Evolutionary conservation across 148 eudicot species (phyloP), one percentile per base, ranked within the genome.

Genomic region (Hydrangea macrophylla): DNA sequence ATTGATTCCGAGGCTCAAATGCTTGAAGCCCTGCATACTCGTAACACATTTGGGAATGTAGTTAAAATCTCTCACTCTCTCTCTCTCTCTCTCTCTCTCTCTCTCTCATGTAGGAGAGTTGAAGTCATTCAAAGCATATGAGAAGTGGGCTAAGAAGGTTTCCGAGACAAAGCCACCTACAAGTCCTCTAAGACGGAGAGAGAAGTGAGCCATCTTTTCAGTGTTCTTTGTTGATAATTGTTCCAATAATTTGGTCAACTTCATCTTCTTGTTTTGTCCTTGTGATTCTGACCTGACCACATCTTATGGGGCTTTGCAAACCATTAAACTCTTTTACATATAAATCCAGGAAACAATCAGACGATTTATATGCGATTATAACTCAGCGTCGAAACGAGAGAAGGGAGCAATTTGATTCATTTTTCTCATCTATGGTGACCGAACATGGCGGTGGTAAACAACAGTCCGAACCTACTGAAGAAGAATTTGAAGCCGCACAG

Each of bases 151-250:
- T 13, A 86, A 82, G 72, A 74, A 85, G 68, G 84, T 90, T 26
- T 80, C 90, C 42, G 89, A 80, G 76, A 86, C 74, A n/a, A 90
- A 86, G 57, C 95, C 96, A 55, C 98, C 98, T 7, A 90, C 97
- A 76, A 93, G 85, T 61, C 95, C 98, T 70, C 76, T 76, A 69
- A 79, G 81, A 39, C 80, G 82, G 23, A 85, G 78, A 73, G 69
- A 76, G 64, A 93, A 88, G 96, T 88, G 74, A 73, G 76, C 73
- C 35, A 63, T 37, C 13, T 60, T 23, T 40, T 36, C 53, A 1
- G 23, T 7, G 6, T 48, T 17, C 1, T 2, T 18, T 11, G 1
- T 20, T 67, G 5, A 13, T 45, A 11, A 13, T 65, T 45, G 15
- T 18, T 56, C n/a, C 12, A 48, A 18, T 48, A 48, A 48, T 48